Conservation (phyloP, 176 grass and related monocot species). For the Dendrocalamus sinicus region DNA sequence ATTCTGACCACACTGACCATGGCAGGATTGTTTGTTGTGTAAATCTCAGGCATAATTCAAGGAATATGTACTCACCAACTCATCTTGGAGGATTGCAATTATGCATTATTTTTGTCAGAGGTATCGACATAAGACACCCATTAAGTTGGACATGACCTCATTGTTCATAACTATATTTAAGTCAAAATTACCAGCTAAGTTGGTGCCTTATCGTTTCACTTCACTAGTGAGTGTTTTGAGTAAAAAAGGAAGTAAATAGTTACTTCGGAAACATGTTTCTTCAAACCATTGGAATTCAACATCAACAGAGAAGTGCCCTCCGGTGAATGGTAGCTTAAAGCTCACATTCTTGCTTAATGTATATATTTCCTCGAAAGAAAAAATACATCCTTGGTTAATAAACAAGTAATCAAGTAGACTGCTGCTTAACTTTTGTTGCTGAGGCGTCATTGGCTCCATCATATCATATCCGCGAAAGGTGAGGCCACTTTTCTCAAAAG, state of each 20-base stretch:
- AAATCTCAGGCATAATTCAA: slow-evolving; percentile 19
- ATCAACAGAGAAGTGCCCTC: too few species aligned
- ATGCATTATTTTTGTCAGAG: neutral
- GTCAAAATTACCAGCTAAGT: neutral
- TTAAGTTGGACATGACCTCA: slow-evolving; percentile 21
- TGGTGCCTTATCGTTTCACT: neutral
- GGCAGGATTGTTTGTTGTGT: neutral
- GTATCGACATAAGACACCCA: neutral
- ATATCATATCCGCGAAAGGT: too few species aligned
- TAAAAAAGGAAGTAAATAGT: too few species aligned
- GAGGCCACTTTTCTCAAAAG: too few species aligned
- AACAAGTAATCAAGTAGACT: too few species aligned
- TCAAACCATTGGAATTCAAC: neutral
- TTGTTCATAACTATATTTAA: neutral
- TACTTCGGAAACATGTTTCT: neutral
- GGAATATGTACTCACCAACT: slow-evolving; percentile 36
- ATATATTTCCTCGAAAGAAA: too few species aligned
- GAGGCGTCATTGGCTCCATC: neutral
- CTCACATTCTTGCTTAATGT: neutral
- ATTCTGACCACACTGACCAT: slow-evolving; percentile 1
- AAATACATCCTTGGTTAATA: too few species aligned
- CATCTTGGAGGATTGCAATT: neutral
- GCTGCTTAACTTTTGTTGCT: neutral
- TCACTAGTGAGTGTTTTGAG: too few species aligned
- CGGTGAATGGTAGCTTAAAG: slow-evolving; percentile 10